Evolutionary conservation across 1,284 basidiomycete genomes (phyloP), one percentile per base, ranked within the genome.

Genomic region (Sanghuangporus baumii): DNA sequence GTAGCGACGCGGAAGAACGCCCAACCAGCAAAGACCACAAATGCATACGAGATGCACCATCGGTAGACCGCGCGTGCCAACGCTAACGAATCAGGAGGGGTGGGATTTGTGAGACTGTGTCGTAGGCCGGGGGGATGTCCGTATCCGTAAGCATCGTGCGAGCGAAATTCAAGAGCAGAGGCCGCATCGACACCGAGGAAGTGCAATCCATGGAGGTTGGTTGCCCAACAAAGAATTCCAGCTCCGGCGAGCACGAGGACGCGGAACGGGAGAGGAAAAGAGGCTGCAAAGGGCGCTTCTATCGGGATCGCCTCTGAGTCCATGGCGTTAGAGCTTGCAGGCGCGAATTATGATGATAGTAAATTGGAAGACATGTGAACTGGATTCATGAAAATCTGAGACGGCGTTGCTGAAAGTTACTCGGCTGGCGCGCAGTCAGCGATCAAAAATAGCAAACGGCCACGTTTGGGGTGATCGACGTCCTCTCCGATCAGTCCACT

Each of bases 191-290:
- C 76, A 14, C 89, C 87, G n/a, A 89, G 77, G 3, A 80, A 66
- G 66, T 88, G 78, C 46, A 97, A 83, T 54, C 90, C 84, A 74
- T 97, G 94, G 6, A 97, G 76, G 74, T 97, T 97, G 40, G 87
- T 84, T 0, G 93, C 93, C 91, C 91, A 94, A 61, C 86, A 85
- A 8, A 93, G 72, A 62, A 92, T 80, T 40, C 90, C 89, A 57
- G 90, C 68, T 34, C 88, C 87, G 63, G 85, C 75, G 61, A 95
- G 80, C 67, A 84, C 81, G 62, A 93, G 80, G 37, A 91, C 89
- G 65, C 93, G 87, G 73, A 93, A 92, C 3, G 93, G 92, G 5
- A 94, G 79, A 7, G 93, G 93, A 71, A 93, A 91, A 8, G 78
- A 76, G 26, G 82, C 76, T 51, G 82, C 81, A 68, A 87, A 81